phyloP scores from a whole-genome alignment of 2,329 filamentous ascomycete genomes.

The Cytospora piceicola region DNA sequence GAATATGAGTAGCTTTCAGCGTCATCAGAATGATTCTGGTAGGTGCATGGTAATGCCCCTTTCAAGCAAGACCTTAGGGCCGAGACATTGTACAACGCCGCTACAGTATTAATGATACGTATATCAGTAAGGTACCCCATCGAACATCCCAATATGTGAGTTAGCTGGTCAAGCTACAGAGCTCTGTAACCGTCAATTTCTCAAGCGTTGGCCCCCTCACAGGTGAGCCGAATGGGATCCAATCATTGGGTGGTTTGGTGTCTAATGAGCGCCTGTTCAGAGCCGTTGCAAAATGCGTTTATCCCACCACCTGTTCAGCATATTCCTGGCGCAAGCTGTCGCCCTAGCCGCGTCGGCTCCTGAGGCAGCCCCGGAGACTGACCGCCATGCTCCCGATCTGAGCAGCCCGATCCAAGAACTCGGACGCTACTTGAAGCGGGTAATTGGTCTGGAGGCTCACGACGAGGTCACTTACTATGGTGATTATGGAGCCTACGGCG shows the following conservation, averaged over 20 bases:
- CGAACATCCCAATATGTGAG: background rate
- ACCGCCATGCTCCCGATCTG: background rate
- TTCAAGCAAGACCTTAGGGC: slow-evolving; percentile 11
- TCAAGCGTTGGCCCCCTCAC: background rate
- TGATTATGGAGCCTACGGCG: slow-evolving; percentile 11
- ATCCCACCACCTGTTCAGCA: background rate
- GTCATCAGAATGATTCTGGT: background rate
- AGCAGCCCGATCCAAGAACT: background rate
- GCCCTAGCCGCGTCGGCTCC: slow-evolving; percentile 10
- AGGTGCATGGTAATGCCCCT: background rate
- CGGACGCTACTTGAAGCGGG: background rate
- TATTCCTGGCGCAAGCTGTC: background rate
- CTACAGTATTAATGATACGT: background rate
- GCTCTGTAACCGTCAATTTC: background rate
- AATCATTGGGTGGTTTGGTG: background rate
- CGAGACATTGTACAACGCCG: slow-evolving; percentile 1
- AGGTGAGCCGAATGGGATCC: background rate
- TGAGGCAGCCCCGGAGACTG: background rate
- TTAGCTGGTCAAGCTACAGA: background rate
- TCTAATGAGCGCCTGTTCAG: background rate
- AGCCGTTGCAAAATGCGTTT: slow-evolving; percentile 9
- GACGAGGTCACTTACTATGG: background rate
- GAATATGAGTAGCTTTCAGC: background rate
- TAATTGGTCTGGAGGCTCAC: background rate
- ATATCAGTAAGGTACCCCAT: slow-evolving; percentile 7